phyloP scores from a whole-genome alignment of 345 rosid species.

The Populus ilicifolia region DNA sequence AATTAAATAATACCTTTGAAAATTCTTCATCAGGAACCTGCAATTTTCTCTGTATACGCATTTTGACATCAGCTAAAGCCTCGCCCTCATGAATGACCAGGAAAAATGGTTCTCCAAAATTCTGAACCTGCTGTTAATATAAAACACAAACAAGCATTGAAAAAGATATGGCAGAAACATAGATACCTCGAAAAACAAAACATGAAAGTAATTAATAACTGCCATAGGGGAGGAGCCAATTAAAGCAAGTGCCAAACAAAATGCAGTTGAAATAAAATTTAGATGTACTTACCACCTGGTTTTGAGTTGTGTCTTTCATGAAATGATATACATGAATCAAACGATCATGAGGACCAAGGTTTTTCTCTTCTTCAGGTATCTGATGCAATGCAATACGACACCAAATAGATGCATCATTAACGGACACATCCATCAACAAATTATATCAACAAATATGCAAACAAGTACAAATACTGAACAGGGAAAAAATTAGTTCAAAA shows the following conservation, averaged over 20 bases:
- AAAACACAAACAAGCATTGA: not conserved
- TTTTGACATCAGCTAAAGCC: conserved; percentile 72
- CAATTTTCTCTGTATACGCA: conserved; percentile 35
- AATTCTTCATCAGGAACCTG: conserved; percentile 39
- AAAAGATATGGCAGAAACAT: not conserved
- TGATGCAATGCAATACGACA: conserved; percentile 20
- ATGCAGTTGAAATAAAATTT: not conserved
- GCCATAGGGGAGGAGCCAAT: not conserved
- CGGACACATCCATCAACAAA: not conserved
- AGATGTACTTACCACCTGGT: conserved; percentile 46
- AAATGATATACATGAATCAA: conserved; percentile 93
- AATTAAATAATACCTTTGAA: conserved; percentile 22
- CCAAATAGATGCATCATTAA: not conserved
- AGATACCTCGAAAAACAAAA: not conserved
- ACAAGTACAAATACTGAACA: not conserved
- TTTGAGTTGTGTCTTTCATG: conserved; percentile 73
- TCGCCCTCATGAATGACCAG: conserved; percentile 90
- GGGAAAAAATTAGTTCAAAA: not conserved
- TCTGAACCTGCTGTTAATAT: conserved; percentile 64
- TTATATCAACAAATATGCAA: not conserved
- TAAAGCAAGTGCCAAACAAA: not conserved
- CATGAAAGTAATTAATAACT: not conserved
- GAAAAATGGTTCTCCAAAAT: conserved; percentile 97
- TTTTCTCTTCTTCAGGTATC: conserved; percentile 97
- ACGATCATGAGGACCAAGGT: conserved; percentile 84